Evolutionary conservation across 192 early-diverging fungal species (phyloP).

Genomic region (Coemansia biformis): DNA sequence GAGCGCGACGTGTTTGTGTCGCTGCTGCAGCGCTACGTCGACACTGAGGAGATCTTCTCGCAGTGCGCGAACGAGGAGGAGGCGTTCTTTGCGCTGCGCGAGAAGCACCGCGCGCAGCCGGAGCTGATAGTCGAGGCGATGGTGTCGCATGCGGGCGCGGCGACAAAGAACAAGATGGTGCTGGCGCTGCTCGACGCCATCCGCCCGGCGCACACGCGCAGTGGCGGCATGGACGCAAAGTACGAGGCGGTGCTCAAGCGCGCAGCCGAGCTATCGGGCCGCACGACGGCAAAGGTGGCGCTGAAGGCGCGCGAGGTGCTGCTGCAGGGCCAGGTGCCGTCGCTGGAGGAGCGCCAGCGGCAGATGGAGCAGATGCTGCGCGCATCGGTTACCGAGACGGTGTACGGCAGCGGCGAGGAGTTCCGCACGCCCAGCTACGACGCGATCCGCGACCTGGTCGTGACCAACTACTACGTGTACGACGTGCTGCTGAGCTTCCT

Average conservation of each 20-base stretch:
- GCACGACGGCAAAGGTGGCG: slow-evolving; percentile 78
- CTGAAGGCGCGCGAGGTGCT: slow-evolving; percentile 93
- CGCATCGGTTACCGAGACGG: slow-evolving; percentile 66
- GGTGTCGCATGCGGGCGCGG: slow-evolving; percentile 80
- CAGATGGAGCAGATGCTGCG: slow-evolving; percentile 82
- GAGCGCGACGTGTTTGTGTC: slow-evolving; percentile 66
- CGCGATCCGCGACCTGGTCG: slow-evolving; percentile 77
- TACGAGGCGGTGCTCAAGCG: slow-evolving; percentile 75
- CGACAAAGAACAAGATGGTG: slow-evolving; percentile 70
- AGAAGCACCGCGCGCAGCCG: slow-evolving; percentile 75
- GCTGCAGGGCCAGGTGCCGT: slow-evolving; percentile 88
- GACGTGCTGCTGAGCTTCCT: slow-evolving; percentile 93
- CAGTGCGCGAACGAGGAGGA: slow-evolving; percentile 72
- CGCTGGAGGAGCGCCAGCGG: slow-evolving; percentile 77
- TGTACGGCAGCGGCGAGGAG: slow-evolving; percentile 69
- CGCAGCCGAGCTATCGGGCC: slow-evolving; percentile 70
- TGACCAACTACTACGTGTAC: slow-evolving; percentile 90
- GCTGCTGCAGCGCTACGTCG: slow-evolving; percentile 79
- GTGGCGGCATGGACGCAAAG: slow-evolving; percentile 60
- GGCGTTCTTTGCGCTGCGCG: slow-evolving; percentile 77
- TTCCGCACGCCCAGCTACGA: slow-evolving; percentile 71
- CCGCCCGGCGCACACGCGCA: slow-evolving; percentile 56
- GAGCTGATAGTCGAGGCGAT: slow-evolving; percentile 65
- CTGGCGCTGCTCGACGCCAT: slow-evolving; percentile 75
- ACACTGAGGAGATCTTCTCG: slow-evolving; percentile 80